These are phyloP conservation scores for Kappamyces sp. DNA, from an alignment of 192 early-diverging fungal species.

Conservation along the genomic window DNA sequence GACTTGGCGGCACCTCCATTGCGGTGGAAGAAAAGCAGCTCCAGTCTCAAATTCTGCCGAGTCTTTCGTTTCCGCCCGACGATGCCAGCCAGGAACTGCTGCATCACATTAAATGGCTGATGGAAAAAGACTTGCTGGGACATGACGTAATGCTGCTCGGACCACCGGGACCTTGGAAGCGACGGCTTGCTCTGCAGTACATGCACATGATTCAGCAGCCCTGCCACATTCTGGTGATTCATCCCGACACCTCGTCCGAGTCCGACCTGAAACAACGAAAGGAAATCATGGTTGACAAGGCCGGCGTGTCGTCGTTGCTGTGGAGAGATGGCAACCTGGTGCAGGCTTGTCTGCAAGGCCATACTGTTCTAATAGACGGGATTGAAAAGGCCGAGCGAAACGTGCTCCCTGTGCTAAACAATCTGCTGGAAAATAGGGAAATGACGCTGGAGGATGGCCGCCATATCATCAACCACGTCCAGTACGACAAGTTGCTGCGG, in stretches of 20 bases:
- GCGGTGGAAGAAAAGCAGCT: too few species aligned
- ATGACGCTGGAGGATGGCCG: constrained; percentile 75
- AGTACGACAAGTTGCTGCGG: constrained; percentile 51
- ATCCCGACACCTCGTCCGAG: constrained; percentile 61
- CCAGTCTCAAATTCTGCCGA: too few species aligned
- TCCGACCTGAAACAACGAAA: constrained; percentile 74
- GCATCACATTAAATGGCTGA: constrained; percentile 58
- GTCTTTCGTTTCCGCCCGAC: too few species aligned
- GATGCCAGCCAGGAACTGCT: constrained; percentile 29
- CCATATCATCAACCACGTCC: constrained; percentile 61
- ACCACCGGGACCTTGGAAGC: constrained; percentile 59
- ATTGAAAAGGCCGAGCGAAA: constrained; percentile 72
- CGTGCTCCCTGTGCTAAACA: constrained; percentile 75
- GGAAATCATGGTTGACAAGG: constrained; percentile 57
- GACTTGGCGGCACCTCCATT: too few species aligned
- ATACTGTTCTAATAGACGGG: constrained; percentile 38
- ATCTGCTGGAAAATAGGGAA: constrained; percentile 76
- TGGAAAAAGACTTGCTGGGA: constrained; percentile 71
- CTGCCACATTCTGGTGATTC: constrained; percentile 65
- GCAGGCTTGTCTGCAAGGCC: constrained; percentile 33
- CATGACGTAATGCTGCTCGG: constrained; percentile 79
- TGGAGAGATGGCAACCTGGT: constrained; percentile 52
- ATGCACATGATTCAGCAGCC: constrained; percentile 57
- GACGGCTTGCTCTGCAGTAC: constrained; percentile 64
- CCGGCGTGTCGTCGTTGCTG: constrained; percentile 45